These are phyloP conservation scores for Leishmania major DNA, from an alignment of 208 protist genomes.

Conservation along the genomic window DNA sequence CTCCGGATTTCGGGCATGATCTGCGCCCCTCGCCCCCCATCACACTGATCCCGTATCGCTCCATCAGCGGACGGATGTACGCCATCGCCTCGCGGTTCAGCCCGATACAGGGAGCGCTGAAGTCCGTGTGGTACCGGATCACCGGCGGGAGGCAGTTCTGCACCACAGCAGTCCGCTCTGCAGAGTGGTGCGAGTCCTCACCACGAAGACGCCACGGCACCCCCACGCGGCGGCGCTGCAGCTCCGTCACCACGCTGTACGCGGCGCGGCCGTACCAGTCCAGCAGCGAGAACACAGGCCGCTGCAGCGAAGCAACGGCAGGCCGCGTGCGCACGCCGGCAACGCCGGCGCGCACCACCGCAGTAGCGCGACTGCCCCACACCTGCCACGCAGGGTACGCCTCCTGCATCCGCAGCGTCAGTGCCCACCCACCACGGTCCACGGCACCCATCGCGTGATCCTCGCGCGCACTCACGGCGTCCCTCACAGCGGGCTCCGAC, in stretches of 20 bases:
- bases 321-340: neutral
- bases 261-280: neutral
- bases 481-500: neutral
- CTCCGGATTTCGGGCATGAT: conserved; percentile 1
- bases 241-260: neutral
- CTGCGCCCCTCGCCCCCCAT: too few species aligned
- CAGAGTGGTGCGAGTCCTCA: neutral
- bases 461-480: neutral
- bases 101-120: conserved; percentile 26
- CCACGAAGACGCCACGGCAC: conserved; percentile 2
- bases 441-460: conserved; percentile 7
- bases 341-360: conserved; percentile 20
- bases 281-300: conserved; percentile 1
- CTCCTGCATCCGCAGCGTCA: conserved; percentile 26
- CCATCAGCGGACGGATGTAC: conserved; percentile 43
- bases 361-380: conserved; percentile 27
- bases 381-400: conserved; percentile 35
- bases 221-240: conserved; percentile 17
- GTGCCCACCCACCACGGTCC: conserved; percentile 34
- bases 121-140: neutral
- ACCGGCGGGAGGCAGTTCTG: conserved; percentile 10
- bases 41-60: conserved; percentile 35
- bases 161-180: neutral
- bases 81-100: conserved; percentile 34
- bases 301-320: neutral